Conservation (phyloP, 305 asterid genomes). For the Fraxinus dipetala region DNA sequence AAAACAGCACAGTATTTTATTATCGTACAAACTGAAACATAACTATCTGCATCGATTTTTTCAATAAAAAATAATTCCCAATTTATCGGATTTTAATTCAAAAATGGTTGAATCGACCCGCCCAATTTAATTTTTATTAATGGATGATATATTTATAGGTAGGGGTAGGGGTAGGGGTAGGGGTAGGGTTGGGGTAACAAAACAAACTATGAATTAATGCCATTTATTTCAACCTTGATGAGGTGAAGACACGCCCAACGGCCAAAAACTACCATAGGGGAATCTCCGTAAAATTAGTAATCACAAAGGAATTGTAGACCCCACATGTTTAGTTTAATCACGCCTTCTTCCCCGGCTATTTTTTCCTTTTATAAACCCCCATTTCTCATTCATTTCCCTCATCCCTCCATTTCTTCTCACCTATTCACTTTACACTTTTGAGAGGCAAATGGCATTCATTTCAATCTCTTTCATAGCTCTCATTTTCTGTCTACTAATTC, state of each 20-base stretch:
- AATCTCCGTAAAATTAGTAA: constrained; percentile 39
- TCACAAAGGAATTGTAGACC: constrained; percentile 25
- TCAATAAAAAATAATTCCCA: neutral
- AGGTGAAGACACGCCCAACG: constrained; percentile 20
- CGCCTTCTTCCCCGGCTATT: constrained; percentile 25
- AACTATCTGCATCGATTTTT: neutral
- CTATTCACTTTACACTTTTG: neutral
- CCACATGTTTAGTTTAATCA: constrained; percentile 34
- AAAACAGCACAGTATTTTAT: neutral
- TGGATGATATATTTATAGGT: neutral
- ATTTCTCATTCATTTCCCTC: constrained; percentile 18
- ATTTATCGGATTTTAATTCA: neutral
- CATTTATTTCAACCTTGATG: neutral
- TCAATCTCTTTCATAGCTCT: constrained; percentile 30
- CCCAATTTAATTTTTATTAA: neutral
- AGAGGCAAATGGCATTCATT: constrained; percentile 29
- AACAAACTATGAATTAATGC: neutral
- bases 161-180: neutral
- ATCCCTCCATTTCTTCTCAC: constrained; percentile 2
- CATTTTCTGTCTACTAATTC: constrained; percentile 20
- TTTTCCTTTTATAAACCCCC: constrained; percentile 42
- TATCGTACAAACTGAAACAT: neutral
- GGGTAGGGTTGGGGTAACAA: neutral
- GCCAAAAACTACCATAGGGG: constrained; percentile 32
- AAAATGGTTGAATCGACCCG: neutral